These are phyloP conservation scores for Candida anglica DNA, from an alignment of 805 yeast species.

Conservation along the genomic window DNA sequence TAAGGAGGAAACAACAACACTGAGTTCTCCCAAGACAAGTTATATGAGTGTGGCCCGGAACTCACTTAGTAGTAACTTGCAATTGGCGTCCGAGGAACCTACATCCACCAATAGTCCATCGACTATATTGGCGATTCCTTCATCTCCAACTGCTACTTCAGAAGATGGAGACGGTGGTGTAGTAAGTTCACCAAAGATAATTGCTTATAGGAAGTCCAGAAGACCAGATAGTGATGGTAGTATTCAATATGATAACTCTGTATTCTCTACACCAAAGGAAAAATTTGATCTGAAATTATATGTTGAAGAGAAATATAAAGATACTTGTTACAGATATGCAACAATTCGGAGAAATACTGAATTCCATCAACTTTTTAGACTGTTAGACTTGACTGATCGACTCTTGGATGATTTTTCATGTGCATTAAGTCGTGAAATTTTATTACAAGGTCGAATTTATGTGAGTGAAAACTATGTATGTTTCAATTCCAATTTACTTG, in stretches of 20 bases:
- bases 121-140: too few relatives aligned
- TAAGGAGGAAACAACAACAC: slow-evolving; percentile 16
- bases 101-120: too few relatives aligned
- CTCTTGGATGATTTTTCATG: slow-evolving; percentile 86
- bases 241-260: slow-evolving; percentile 5
- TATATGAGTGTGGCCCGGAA: slow-evolving; percentile 2
- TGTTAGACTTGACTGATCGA: slow-evolving; percentile 64
- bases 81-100: slow-evolving; percentile 1
- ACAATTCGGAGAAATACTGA: slow-evolving; percentile 60
- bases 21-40: slow-evolving; percentile 21
- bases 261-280: slow-evolving; percentile 11
- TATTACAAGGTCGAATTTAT: slow-evolving; percentile 84
- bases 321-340: slow-evolving; percentile 63
- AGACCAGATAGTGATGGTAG: slow-evolving; percentile 29
- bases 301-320: slow-evolving; percentile 53
- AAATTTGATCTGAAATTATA: slow-evolving; percentile 43
- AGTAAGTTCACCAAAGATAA: slow-evolving; percentile 31
- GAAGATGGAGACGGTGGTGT: slow-evolving; percentile 1
- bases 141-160: not conserved
- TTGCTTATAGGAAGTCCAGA: slow-evolving; percentile 33
- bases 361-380: slow-evolving; percentile 71
- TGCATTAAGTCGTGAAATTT: slow-evolving; percentile 81
- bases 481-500: slow-evolving; percentile 81
- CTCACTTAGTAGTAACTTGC: slow-evolving; percentile 1
- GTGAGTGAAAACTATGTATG: slow-evolving; percentile 75